Base-by-base conservation (phyloP, 2,329 filamentous ascomycete species). In the Dothistroma pini region DNA sequence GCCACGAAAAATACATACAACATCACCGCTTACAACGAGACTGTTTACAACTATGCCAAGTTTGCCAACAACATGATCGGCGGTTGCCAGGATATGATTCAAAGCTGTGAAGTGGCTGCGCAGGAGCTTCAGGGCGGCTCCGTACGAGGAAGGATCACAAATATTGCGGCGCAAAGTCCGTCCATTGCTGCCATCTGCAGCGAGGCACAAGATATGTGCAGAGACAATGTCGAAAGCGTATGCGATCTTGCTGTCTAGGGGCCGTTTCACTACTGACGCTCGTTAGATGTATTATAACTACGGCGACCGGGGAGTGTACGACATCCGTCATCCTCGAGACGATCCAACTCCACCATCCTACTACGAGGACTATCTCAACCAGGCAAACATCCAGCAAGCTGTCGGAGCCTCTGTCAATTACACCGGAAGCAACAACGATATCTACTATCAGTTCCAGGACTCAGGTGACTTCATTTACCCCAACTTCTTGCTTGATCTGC, bases 321-420 rank as follows among this genome's bases (percentile, higher is more conserved):
- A 88, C 61, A 79, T 86, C 32, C 79, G 80, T 0, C 80, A 83
- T 8, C 73, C 78, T 4, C 67, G 76, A 16, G 77, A 77, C 0
- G 83, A 84, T 58, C 63, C 64, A 0, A 62, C 62, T 7, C 66
- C 67, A 5, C 56, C 62, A 21, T 35, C 75, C 0, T 83, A 81
- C 72, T 82, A 79, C 68, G 68, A 77, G 9, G 82, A 82, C 4
- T 88, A 80, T 69, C 76, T 88, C 49, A 84, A 82, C 66, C 79
- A 83, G 61, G 75, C 79, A 9, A 77, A 80, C 62, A 82, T 87
- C 1, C 84, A 87, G 66, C 68, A 73, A 0, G 82, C 81, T 0
- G 77, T 88, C 0, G 86, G 85, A 1, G 81, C 84, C 4, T 1
- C 81, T 80, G 0, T 87, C 21, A 87, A 88, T 71, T 87, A 80